Evolutionary conservation across 169 alveolate species (phyloP).

Genomic region (Plasmodium berghei): DNA sequence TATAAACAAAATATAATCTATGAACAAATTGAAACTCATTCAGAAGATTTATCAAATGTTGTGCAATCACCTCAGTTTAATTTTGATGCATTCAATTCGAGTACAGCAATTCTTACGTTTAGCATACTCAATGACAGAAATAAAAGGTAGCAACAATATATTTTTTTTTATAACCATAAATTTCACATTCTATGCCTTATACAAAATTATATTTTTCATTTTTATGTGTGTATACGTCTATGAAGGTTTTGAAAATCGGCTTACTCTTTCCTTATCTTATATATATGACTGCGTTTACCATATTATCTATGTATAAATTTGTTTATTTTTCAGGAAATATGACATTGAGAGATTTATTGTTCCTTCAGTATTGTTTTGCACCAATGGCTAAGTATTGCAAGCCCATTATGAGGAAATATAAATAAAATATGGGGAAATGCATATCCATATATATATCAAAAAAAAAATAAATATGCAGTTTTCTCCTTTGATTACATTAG

Average conservation of each 20-base stretch:
- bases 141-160: conserved; percentile 21
- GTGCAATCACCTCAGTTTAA: not conserved
- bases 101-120: conserved; percentile 41
- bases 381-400: conserved; percentile 23
- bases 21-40: conserved; percentile 30
- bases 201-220: not conserved
- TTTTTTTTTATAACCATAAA: not conserved
- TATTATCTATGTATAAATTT: not conserved
- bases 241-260: too few relatives aligned
- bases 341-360: conserved; percentile 72
- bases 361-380: conserved; percentile 62
- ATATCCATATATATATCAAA: too few relatives aligned
- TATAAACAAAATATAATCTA: conserved; percentile 24
- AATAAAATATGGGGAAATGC: not conserved
- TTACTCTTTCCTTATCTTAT: too few relatives aligned
- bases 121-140: conserved; percentile 74
- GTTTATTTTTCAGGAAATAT: conserved; percentile 63
- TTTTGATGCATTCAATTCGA: conserved; percentile 15
- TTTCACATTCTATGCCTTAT: not conserved
- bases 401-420: not conserved
- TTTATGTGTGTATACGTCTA: too few relatives aligned
- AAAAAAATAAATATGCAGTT: too few relatives aligned
- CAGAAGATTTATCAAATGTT: conserved; percentile 29
- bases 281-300: not conserved
- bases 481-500: too few relatives aligned